A percentile compares a stretch with the other conserved stretches of the same genome.
These are phyloP conservation scores for Fusarium humuli DNA, from an alignment of 2,329 filamentous ascomycete genomes.

Conservation along the genomic window DNA sequence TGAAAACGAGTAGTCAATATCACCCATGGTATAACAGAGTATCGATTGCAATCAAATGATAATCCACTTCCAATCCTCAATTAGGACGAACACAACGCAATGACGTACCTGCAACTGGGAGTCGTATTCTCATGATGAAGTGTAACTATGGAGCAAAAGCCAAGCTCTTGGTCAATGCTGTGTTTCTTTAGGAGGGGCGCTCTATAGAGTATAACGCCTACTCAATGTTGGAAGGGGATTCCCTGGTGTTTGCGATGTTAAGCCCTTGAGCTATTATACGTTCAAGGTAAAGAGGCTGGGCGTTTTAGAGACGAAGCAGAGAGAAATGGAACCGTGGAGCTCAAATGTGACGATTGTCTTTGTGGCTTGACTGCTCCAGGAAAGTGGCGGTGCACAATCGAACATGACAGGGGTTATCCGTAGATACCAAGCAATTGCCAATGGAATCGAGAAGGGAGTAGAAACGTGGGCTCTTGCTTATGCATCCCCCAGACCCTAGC, in stretches of 20 bases:
- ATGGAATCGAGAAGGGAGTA: conserved; percentile 22
- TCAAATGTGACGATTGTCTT: conserved; percentile 17
- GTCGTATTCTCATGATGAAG: conserved; percentile 80
- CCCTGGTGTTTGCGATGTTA: neutral
- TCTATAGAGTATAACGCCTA: neutral
- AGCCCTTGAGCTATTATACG: conserved; percentile 21
- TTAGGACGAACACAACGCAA: conserved; percentile 10
- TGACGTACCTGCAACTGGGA: conserved; percentile 84
- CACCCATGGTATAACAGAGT: neutral
- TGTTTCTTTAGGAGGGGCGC: neutral
- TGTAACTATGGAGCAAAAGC: conserved; percentile 8
- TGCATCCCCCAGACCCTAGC: conserved; percentile 14
- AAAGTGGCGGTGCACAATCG: conserved; percentile 30
- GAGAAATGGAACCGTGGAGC: conserved; percentile 22
- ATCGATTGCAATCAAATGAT: neutral
- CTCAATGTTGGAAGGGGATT: neutral
- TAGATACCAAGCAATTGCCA: neutral
- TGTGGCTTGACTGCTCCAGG: conserved; percentile 28
- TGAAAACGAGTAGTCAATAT: conserved; percentile 50
- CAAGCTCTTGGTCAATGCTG: neutral
- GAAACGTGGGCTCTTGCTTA: conserved; percentile 26
- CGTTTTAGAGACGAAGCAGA: conserved; percentile 21
- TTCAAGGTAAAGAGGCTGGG: conserved; percentile 26
- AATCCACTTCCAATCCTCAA: neutral
- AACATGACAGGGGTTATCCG: conserved; percentile 19